These are phyloP conservation scores for Rhodotorula taiwanensis DNA, from an alignment of 768 basidiomycete species.

Conservation along the genomic window DNA sequence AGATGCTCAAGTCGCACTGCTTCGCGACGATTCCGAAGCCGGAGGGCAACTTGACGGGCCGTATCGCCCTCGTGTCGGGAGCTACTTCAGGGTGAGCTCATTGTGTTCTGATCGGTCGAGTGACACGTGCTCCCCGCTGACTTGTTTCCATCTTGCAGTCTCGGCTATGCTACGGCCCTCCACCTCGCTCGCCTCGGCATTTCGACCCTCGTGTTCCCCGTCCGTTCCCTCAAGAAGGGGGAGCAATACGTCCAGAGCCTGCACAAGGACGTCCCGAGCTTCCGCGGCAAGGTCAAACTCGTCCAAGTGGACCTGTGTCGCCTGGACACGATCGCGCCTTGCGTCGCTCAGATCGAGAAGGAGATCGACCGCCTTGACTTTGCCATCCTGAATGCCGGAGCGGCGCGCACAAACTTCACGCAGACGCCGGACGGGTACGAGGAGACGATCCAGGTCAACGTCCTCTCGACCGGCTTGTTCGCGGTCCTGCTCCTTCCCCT, in stretches of 20 bases:
- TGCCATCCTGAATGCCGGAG: not conserved
- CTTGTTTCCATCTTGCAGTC: not conserved
- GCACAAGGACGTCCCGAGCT: not conserved
- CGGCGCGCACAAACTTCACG: not conserved
- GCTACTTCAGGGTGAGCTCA: not conserved
- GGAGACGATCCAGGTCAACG: constrained; percentile 1
- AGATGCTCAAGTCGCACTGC: not conserved
- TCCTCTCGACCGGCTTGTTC: not conserved
- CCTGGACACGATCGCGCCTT: not conserved
- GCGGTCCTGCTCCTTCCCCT: not conserved
- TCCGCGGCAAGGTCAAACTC: constrained; percentile 1
- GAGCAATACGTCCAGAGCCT: not conserved
- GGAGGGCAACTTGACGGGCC: not conserved
- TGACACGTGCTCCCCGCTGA: not conserved
- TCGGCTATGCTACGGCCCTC: not conserved
- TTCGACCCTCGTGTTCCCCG: not conserved
- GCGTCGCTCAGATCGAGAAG: not conserved
- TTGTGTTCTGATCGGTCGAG: too few species aligned
- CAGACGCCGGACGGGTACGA: not conserved
- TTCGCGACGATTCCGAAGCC: not conserved
- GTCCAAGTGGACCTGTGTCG: not conserved
- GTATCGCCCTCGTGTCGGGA: not conserved
- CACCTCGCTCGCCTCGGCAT: not conserved
- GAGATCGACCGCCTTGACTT: not conserved
- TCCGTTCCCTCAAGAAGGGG: not conserved